Evolutionary conservation across 306 rosid genomes (phyloP).

Genomic region (Cucurbita ficifolia): DNA sequence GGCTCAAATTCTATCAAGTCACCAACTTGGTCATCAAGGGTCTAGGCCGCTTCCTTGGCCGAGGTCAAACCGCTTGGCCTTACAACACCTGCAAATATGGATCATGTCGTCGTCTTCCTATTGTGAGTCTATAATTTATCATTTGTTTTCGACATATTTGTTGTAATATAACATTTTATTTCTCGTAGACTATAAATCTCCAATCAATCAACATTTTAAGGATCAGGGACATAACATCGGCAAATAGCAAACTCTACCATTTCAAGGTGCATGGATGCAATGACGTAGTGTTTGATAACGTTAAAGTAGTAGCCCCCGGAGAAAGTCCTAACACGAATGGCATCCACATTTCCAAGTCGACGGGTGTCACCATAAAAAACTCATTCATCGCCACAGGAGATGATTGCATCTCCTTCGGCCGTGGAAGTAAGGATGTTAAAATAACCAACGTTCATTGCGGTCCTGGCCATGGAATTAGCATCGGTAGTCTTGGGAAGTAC

Average conservation of each 20-base stretch:
- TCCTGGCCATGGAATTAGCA: slow-evolving; percentile 28
- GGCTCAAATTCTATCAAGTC: slow-evolving; percentile 14
- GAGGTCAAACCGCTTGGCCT: slow-evolving; percentile 17
- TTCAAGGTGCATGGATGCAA: slow-evolving; percentile 9
- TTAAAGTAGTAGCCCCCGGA: not conserved
- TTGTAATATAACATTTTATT: not conserved
- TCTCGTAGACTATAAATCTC: slow-evolving; percentile 11
- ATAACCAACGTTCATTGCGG: slow-evolving; percentile 11
- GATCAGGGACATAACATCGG: not conserved
- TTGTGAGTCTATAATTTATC: not conserved
- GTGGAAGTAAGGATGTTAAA: not conserved
- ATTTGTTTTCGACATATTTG: not conserved
- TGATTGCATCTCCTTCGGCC: slow-evolving; percentile 21
- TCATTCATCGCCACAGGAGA: slow-evolving; percentile 18
- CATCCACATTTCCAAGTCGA: slow-evolving; percentile 11
- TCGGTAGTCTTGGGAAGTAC: slow-evolving; percentile 17
- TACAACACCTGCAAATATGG: not conserved
- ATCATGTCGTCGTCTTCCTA: slow-evolving; percentile 12
- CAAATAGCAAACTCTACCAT: slow-evolving; percentile 17
- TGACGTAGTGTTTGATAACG: not conserved
- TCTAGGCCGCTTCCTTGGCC: slow-evolving; percentile 18
- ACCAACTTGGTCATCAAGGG: slow-evolving; percentile 5
- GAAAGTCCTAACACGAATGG: slow-evolving; percentile 28
- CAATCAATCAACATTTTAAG: not conserved
- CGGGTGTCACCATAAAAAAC: not conserved